phyloP scores from a whole-genome alignment of 2,329 filamentous ascomycete species.

The Botryotinia convoluta region DNA sequence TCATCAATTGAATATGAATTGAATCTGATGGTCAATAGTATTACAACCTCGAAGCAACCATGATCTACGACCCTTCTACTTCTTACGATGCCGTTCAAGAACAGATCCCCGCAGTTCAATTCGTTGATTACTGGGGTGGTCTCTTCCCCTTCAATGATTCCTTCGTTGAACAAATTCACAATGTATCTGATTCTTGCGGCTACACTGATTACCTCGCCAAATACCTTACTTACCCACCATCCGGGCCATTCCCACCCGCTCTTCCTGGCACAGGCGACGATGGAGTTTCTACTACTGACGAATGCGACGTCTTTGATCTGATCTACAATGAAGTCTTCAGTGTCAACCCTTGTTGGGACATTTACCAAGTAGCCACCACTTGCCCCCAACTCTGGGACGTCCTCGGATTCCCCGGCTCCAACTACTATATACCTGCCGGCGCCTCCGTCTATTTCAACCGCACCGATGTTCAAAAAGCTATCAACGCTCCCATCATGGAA shows the following conservation, averaged over 20 bases:
- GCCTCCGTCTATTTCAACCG: slow-evolving; percentile 62
- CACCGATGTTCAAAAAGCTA: slow-evolving; percentile 58
- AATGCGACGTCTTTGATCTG: slow-evolving; percentile 58
- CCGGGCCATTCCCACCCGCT: slow-evolving; percentile 53
- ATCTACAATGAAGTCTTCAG: slow-evolving; percentile 52
- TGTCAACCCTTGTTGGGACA: slow-evolving; percentile 75
- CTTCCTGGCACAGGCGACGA: slow-evolving; percentile 46
- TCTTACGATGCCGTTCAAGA: slow-evolving; percentile 48
- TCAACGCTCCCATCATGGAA: slow-evolving; percentile 59
- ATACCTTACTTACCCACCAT: slow-evolving; percentile 67
- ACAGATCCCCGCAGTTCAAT: slow-evolving; percentile 53
- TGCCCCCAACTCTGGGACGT: slow-evolving; percentile 71
- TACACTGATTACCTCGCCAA: slow-evolving; percentile 58
- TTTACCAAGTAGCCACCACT: slow-evolving; percentile 70
- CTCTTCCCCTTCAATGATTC: slow-evolving; percentile 64
- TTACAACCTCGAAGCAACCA: slow-evolving; percentile 64
- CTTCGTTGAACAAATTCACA: slow-evolving; percentile 52
- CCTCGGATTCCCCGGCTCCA: slow-evolving; percentile 60
- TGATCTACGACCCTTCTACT: slow-evolving; percentile 71
- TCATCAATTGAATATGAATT: background rate
- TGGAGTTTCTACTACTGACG: slow-evolving; percentile 38
- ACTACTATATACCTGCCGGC: slow-evolving; percentile 61
- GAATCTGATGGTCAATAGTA: slow-evolving; percentile 46
- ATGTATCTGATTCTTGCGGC: slow-evolving; percentile 56
- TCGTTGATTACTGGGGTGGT: slow-evolving; percentile 57